A percentile compares a stretch with the other conserved stretches of the same genome.
Conservation (phyloP, 2,329 filamentous ascomycete species). For the Fusarium avenaceum region DNA sequence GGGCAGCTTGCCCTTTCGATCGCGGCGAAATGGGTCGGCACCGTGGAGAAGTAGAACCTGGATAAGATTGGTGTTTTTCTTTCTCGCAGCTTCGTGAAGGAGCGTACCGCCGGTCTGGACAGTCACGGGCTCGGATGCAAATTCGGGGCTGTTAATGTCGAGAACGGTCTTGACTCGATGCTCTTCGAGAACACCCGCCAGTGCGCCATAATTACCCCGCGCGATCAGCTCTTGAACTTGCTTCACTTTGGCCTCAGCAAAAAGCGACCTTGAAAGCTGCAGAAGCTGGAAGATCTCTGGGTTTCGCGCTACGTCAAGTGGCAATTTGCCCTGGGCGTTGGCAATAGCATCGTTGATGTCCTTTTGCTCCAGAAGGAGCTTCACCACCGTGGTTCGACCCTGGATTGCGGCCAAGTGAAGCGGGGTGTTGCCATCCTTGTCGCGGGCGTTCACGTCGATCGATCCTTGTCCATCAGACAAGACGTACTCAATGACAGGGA, state of each 20-base stretch:
- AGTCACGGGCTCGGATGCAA: constrained; percentile 84
- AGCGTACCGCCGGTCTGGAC: constrained; percentile 89
- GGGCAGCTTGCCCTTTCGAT: constrained; percentile 94
- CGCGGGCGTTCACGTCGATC: constrained; percentile 88
- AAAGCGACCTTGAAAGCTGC: constrained; percentile 89
- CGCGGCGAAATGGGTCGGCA: constrained; percentile 93
- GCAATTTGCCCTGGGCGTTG: constrained; percentile 86
- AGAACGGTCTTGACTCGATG: constrained; percentile 86
- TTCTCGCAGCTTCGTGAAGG: constrained; percentile 91
- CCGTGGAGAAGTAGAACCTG: constrained; percentile 93
- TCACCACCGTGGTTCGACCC: constrained; percentile 83
- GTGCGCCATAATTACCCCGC: constrained; percentile 78
- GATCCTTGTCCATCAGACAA: constrained; percentile 77
- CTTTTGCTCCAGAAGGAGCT: constrained; percentile 83
- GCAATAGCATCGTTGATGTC: constrained; percentile 89
- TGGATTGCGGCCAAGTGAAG: constrained; percentile 89
- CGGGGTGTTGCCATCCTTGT: constrained; percentile 94
- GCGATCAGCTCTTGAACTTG: constrained; percentile 85
- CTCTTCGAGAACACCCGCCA: constrained; percentile 87
- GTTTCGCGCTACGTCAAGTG: constrained; percentile 89
- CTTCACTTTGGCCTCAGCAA: constrained; percentile 86
- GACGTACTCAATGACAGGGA: constrained; percentile 94
- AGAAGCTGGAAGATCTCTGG: constrained; percentile 97
- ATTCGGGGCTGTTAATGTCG: constrained; percentile 92
- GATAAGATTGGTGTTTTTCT: constrained; percentile 87